Percentiles rank a stretch among this genome's conserved stretches.
Conservation (phyloP, 345 rosid genomes). For the Draba incana region DNA sequence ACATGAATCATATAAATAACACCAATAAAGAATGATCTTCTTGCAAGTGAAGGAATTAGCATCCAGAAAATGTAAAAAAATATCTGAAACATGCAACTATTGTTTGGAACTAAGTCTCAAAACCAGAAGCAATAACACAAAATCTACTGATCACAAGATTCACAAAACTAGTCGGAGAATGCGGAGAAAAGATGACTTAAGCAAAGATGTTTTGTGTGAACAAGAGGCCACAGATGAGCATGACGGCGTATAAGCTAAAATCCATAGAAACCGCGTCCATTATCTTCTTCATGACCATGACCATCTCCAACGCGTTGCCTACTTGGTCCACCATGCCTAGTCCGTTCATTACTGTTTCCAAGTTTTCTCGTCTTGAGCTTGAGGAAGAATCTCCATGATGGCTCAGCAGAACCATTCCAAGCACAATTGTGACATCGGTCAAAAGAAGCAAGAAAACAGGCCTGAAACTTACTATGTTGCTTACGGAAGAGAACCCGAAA, state of each 20-base stretch:
- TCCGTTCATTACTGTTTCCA: constrained; percentile 35
- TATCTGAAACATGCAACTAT: constrained; percentile 16
- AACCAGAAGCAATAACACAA: not conserved
- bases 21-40: not conserved
- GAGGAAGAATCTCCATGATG: constrained; percentile 38
- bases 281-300: constrained; percentile 60
- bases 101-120: not conserved
- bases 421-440: constrained; percentile 63
- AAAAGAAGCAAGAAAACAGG: constrained; percentile 73
- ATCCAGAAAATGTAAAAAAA: not conserved
- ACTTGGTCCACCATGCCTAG: constrained; percentile 62
- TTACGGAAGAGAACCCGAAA: constrained; percentile 59
- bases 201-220: constrained; percentile 37
- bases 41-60: constrained; percentile 8
- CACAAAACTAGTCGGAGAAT: not conserved
- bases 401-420: constrained; percentile 45
- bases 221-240: constrained; percentile 62
- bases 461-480: constrained; percentile 56
- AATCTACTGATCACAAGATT: not conserved
- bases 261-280: constrained; percentile 72
- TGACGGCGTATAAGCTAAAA: constrained; percentile 62
- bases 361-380: constrained; percentile 36
- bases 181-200: not conserved
- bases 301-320: constrained; percentile 65
- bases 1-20: not conserved